These are phyloP conservation scores for Arctium lappa DNA, from an alignment of 129 eudicot species.

Conservation along the genomic window DNA sequence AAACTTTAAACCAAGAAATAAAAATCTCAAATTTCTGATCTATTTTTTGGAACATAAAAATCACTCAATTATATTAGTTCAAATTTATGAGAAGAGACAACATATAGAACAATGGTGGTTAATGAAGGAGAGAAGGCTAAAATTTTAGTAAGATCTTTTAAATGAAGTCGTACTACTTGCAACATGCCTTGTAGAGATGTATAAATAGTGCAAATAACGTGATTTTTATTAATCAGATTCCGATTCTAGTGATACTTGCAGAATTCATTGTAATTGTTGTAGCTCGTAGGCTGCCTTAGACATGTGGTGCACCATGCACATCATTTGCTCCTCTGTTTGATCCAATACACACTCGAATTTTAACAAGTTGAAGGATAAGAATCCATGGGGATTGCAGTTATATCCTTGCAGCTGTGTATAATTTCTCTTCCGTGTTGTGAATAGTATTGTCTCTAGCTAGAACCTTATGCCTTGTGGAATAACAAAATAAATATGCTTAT, in stretches of 20 bases:
- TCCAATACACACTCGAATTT: not conserved
- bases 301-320: not conserved
- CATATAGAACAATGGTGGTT: not conserved
- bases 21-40: not conserved
- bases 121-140: not conserved
- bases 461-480: not conserved
- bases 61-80: not conserved
- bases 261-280: not conserved
- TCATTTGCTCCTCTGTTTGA: not conserved
- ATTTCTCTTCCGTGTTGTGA: not conserved
- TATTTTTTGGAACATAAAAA: not conserved
- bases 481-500: not conserved
- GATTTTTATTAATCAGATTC: not conserved
- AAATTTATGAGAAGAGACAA: not conserved
- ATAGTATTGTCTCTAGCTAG: not conserved
- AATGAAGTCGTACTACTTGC: conserved; percentile 1
- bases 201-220: not conserved
- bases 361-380: not conserved
- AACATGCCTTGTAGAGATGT: not conserved
- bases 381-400: not conserved
- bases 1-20: not conserved
- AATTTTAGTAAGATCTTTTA: not conserved
- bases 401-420: not conserved
- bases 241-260: not conserved
- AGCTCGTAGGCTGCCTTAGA: not conserved